These are phyloP conservation scores for Cystofilobasidium capitatum DNA, from an alignment of 768 basidiomycete genomes.

Conservation along the genomic window DNA sequence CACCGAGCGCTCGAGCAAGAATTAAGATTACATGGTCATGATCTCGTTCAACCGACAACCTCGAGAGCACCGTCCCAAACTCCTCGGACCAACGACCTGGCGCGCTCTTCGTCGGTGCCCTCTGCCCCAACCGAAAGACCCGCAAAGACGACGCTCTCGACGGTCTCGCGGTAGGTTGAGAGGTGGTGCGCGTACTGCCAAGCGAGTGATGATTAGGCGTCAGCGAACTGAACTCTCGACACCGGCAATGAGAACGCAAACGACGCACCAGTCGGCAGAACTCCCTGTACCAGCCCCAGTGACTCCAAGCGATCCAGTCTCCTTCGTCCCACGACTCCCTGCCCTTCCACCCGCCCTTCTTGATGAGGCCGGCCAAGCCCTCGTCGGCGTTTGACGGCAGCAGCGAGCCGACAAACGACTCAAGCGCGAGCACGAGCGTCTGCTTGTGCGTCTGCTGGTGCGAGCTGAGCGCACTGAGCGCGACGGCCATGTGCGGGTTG, in stretches of 20 bases:
- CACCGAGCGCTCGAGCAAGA: too few relatives aligned
- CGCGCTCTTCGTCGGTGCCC: slow-evolving; percentile 11
- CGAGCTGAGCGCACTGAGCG: slow-evolving; percentile 56
- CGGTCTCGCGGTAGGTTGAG: slow-evolving; percentile 18
- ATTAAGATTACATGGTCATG: too few relatives aligned
- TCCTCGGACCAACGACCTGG: slow-evolving; percentile 7
- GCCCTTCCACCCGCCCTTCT: slow-evolving; percentile 59
- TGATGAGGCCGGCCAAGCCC: slow-evolving; percentile 46
- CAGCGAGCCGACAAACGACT: slow-evolving; percentile 63
- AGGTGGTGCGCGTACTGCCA: slow-evolving; percentile 26
- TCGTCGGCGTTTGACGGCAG: slow-evolving; percentile 45
- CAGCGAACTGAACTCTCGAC: neutral
- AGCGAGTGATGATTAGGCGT: neutral
- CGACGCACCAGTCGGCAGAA: slow-evolving; percentile 66
- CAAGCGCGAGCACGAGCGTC: slow-evolving; percentile 60
- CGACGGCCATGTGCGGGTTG: neutral
- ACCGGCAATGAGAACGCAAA: neutral
- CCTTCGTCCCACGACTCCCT: slow-evolving; percentile 59
- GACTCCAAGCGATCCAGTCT: slow-evolving; percentile 77
- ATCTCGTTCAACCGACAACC: neutral
- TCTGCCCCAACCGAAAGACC: neutral
- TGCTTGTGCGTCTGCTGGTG: slow-evolving; percentile 67
- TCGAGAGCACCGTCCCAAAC: slow-evolving; percentile 25
- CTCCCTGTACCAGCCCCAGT: slow-evolving; percentile 84
- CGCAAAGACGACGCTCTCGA: slow-evolving; percentile 24